Evolutionary conservation across 306 rosid genomes (phyloP).

Genomic region (Malus fusca): DNA sequence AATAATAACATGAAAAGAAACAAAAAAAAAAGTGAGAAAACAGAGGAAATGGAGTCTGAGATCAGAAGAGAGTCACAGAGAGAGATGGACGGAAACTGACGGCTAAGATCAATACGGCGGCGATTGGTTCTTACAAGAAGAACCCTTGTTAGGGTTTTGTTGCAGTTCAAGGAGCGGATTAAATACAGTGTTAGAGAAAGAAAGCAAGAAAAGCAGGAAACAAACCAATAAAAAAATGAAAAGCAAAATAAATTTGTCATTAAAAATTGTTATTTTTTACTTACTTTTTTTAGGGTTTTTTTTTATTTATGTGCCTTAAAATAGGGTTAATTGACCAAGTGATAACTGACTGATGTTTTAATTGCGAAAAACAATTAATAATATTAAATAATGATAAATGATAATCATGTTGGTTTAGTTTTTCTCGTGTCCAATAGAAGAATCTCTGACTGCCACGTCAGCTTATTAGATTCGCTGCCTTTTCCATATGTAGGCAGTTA

Average conservation of each 20-base stretch:
- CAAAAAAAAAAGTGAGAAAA: constrained; percentile 4
- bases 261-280: not conserved
- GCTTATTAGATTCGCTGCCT: constrained; percentile 7
- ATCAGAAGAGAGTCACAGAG: constrained; percentile 5
- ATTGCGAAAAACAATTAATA: not conserved
- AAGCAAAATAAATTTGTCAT: not conserved
- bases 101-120: constrained; percentile 61
- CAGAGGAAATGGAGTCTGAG: not conserved
- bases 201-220: not conserved
- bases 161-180: constrained; percentile 44
- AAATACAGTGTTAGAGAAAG: constrained; percentile 35
- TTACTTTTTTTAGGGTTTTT: not conserved
- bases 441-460: constrained; percentile 17
- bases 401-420: constrained; percentile 2
- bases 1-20: not conserved
- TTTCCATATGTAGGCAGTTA: not conserved
- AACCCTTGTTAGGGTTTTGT: constrained; percentile 87
- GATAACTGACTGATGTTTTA: constrained; percentile 35
- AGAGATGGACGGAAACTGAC: not conserved
- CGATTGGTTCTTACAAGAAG: constrained; percentile 67
- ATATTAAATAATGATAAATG: not conserved
- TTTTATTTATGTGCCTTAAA: constrained; percentile 15
- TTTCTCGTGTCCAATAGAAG: not conserved
- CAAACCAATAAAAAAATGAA: not conserved
- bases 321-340: constrained; percentile 53